Evolutionary conservation across 192 early-diverging fungal genomes (phyloP).

Genomic region (Linnemannia zychae): DNA sequence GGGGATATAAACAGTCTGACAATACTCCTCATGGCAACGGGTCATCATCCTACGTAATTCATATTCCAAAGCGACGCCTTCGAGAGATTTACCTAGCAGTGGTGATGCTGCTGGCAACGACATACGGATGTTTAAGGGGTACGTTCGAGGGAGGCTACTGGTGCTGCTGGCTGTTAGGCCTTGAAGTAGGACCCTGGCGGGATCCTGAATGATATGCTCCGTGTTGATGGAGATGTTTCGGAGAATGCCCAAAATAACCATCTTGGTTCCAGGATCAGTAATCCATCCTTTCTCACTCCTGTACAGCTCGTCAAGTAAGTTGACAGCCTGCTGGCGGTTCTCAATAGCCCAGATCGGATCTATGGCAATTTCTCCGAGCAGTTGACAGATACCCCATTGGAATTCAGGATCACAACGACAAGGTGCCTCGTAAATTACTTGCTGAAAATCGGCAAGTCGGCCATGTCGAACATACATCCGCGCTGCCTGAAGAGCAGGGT

Average conservation of each 20-base stretch:
- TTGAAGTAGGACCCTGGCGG: not conserved
- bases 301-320: not conserved
- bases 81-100: not conserved
- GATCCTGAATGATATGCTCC: not conserved
- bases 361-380: conserved; percentile 9
- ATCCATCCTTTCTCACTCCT: not conserved
- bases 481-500: not conserved
- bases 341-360: not conserved
- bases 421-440: not conserved
- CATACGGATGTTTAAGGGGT: not conserved
- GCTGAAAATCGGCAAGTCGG: not conserved
- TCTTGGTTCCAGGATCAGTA: not conserved
- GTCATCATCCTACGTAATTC: not conserved
- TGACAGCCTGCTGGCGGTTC: not conserved
- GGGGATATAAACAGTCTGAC: conserved; percentile 20
- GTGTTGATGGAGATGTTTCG: not conserved
- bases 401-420: conserved; percentile 1
- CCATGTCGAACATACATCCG: not conserved
- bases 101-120: not conserved
- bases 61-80: not conserved
- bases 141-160: not conserved
- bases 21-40: not conserved
- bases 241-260: not conserved
- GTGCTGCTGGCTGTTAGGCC: not conserved
- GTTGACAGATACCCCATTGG: conserved; percentile 15